Conservation (phyloP, 2,329 filamentous ascomycete genomes). For the Capronia epimyces region DNA sequence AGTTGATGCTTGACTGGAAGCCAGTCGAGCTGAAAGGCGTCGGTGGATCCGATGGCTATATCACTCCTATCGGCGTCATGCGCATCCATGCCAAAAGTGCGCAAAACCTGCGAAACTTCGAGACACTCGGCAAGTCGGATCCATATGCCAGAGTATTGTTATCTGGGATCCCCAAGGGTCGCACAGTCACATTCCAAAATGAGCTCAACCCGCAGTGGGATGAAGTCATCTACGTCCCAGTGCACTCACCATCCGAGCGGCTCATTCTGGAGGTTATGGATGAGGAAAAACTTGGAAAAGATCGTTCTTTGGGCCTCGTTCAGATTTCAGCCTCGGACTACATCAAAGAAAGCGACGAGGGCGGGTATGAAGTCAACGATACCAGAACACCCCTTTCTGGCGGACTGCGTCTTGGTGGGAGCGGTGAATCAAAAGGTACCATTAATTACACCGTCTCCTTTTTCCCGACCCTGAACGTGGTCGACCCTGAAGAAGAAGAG, state of each 20-base stretch:
- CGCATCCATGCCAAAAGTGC: constrained; percentile 85
- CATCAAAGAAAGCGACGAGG: constrained; percentile 65
- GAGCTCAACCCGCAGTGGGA: constrained; percentile 95
- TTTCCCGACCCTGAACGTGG: constrained; percentile 80
- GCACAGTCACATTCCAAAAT: constrained; percentile 93
- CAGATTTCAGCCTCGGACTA: constrained; percentile 76
- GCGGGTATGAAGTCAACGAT: constrained; percentile 75
- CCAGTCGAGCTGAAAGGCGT: constrained; percentile 79
- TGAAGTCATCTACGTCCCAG: constrained; percentile 87
- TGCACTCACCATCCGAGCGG: constrained; percentile 78
- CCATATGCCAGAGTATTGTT: constrained; percentile 84
- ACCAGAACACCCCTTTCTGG: constrained; percentile 63
- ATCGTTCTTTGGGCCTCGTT: constrained; percentile 76
- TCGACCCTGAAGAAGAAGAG: constrained; percentile 70
- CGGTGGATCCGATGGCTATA: constrained; percentile 77
- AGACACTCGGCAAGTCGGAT: constrained; percentile 94
- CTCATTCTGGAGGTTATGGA: constrained; percentile 94
- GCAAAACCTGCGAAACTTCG: constrained; percentile 78
- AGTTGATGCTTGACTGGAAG: constrained; percentile 91
- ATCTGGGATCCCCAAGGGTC: constrained; percentile 82
- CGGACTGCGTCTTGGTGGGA: constrained; percentile 67
- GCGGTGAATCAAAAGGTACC: constrained; percentile 68
- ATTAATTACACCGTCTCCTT: constrained; percentile 81
- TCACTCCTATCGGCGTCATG: constrained; percentile 91
- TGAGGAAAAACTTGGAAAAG: constrained; percentile 83